These are phyloP conservation scores for Reutealis trisperma DNA, from an alignment of 345 rosid genomes.

Conservation along the genomic window DNA sequence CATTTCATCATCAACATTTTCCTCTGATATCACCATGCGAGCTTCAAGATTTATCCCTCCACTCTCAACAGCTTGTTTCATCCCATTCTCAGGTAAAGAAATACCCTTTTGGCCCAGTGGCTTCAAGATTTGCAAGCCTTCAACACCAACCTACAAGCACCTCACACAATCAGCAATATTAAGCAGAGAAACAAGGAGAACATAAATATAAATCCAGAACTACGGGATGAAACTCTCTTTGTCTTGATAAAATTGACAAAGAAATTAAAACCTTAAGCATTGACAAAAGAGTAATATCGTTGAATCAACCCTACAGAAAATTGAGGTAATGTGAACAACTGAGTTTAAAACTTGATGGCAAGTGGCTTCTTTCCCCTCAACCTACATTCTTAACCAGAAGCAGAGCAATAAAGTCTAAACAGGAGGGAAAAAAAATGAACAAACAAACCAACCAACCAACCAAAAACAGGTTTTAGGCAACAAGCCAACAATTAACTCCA, in stretches of 20 bases:
- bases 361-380: background rate
- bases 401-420: background rate
- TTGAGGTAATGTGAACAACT: background rate
- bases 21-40: constrained; percentile 56
- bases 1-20: constrained; percentile 49
- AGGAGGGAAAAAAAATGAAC: too few relatives aligned
- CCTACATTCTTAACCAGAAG: background rate
- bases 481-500: background rate
- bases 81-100: constrained; percentile 51
- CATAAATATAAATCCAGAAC: constrained; percentile 1
- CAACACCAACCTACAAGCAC: constrained; percentile 66
- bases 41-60: constrained; percentile 83
- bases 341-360: background rate
- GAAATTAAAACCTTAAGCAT: background rate
- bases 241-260: background rate
- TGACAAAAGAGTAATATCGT: background rate
- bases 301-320: background rate
- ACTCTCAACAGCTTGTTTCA: constrained; percentile 47
- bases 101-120: constrained; percentile 53
- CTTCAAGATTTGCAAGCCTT: constrained; percentile 82
- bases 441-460: too few relatives aligned
- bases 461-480: background rate
- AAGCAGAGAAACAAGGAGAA: constrained; percentile 8
- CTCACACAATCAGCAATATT: constrained; percentile 12
- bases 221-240: background rate